Conservation (phyloP, 768 basidiomycete genomes). For the Pleurotus giganteus region DNA sequence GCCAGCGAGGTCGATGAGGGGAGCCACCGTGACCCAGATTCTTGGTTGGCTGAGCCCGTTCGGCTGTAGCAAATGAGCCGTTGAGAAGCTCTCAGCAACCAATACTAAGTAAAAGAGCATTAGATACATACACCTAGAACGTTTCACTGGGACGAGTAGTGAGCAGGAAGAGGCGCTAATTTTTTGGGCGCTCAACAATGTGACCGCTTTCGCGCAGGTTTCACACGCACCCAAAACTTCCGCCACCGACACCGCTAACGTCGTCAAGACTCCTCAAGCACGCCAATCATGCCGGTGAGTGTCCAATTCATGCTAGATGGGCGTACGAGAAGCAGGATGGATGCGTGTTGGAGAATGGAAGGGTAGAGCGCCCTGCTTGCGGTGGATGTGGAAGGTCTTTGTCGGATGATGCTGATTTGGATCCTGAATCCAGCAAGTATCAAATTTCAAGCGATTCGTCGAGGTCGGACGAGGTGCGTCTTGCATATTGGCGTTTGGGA, state of each 20-base stretch:
- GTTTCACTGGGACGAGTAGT: no score
- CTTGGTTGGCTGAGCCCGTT: no score
- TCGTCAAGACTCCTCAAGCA: conserved; percentile 9
- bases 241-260: conserved; percentile 3
- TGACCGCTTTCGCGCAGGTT: not conserved
- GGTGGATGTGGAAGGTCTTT: not conserved
- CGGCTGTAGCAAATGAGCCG: no score
- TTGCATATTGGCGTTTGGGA: not conserved
- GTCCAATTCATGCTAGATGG: not conserved
- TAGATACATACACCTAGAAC: no score
- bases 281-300: conserved; percentile 8
- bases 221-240: conserved; percentile 4
- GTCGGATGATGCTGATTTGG: conserved; percentile 1
- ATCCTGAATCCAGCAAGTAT: conserved; percentile 24
- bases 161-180: no score
- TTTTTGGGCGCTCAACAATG: no score
- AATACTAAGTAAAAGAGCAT: no score
- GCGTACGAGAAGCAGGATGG: not conserved
- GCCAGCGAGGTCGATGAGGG: no score
- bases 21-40: no score
- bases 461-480: conserved; percentile 93
- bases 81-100: no score
- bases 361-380: not conserved
- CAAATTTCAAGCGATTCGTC: conserved; percentile 95
- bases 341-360: not conserved